Evolutionary conservation across 345 rosid genomes (phyloP).

Genomic region (Alliaria petiolata): DNA sequence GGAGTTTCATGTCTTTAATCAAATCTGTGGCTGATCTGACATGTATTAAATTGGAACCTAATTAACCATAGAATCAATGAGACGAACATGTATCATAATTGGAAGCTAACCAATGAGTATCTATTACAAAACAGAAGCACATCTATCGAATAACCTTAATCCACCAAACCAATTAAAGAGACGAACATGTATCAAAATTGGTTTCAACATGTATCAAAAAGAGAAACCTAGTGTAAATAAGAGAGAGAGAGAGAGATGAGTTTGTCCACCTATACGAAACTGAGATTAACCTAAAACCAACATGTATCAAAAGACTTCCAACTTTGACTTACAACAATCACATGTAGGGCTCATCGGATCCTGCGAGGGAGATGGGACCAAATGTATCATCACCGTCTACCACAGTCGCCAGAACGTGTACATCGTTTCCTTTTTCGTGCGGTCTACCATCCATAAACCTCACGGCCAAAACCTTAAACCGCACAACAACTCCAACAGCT

Average conservation of each 20-base stretch:
- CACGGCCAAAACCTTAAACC: constrained; percentile 17
- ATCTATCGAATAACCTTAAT: too few relatives aligned
- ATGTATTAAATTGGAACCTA: too few relatives aligned
- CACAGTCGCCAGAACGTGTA: constrained; percentile 13
- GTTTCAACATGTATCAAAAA: too few relatives aligned
- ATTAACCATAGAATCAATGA: too few relatives aligned
- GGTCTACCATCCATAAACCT: constrained; percentile 9
- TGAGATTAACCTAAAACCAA: background rate
- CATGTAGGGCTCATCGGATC: constrained; percentile 25
- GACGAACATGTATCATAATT: too few relatives aligned
- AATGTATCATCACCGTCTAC: background rate
- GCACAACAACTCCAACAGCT: constrained; percentile 22
- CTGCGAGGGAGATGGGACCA: constrained; percentile 31
- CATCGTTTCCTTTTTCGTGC: background rate
- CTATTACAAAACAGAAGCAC: too few relatives aligned
- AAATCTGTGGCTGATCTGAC: too few relatives aligned
- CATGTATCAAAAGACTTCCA: background rate
- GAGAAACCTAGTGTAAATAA: background rate
- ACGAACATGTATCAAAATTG: too few relatives aligned
- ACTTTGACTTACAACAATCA: background rate
- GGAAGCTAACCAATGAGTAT: too few relatives aligned
- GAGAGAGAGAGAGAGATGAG: too few relatives aligned
- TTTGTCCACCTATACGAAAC: background rate
- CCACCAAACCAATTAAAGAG: too few relatives aligned
- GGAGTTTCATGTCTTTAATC: too few relatives aligned